phyloP scores from a whole-genome alignment of 495 filamentous ascomycete species.

The Aspergillus indologenus region DNA sequence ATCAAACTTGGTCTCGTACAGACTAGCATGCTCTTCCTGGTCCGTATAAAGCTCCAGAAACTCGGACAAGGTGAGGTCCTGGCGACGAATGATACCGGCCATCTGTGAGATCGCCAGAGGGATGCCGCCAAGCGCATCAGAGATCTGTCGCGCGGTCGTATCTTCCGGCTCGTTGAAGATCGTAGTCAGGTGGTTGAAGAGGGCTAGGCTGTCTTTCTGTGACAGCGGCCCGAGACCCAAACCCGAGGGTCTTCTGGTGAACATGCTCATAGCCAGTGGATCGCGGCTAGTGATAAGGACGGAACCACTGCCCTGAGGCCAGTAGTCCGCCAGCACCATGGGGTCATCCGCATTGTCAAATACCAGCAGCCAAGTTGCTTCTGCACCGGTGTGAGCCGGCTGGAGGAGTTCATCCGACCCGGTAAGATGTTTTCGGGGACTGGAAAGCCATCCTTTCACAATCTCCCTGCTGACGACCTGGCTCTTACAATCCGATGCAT shows the following conservation, averaged over 20 bases:
- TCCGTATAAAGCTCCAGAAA: slow-evolving; percentile 31
- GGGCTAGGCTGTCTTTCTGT: slow-evolving; percentile 15
- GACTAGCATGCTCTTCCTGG: slow-evolving; percentile 19
- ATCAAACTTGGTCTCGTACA: slow-evolving; percentile 21
- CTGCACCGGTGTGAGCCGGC: slow-evolving; percentile 4
- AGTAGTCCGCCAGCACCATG: slow-evolving; percentile 30
- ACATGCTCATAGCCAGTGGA: slow-evolving; percentile 16
- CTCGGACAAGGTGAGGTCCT: slow-evolving; percentile 23
- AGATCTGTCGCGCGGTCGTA: slow-evolving; percentile 12
- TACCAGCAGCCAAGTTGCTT: slow-evolving; percentile 38
- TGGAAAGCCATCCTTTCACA: slow-evolving; percentile 35
- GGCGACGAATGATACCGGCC: slow-evolving; percentile 33
- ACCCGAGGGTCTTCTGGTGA: slow-evolving; percentile 11
- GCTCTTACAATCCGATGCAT: slow-evolving; percentile 27
- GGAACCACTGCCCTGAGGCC: slow-evolving; percentile 32
- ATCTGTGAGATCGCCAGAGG: slow-evolving; percentile 44
- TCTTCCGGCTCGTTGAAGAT: slow-evolving; percentile 10
- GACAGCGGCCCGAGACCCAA: slow-evolving; percentile 18
- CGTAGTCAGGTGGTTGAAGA: slow-evolving; percentile 19
- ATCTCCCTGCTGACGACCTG: slow-evolving; percentile 27
- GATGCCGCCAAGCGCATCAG: slow-evolving; percentile 28
- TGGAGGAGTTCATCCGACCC: slow-evolving; percentile 11
- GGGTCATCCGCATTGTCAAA: slow-evolving; percentile 39
- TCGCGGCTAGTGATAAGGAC: slow-evolving; percentile 40
- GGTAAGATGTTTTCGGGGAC: slow-evolving; percentile 22